These are phyloP conservation scores for Glarea lozoyensis DNA, from an alignment of 495 filamentous ascomycete genomes.

Conservation along the genomic window DNA sequence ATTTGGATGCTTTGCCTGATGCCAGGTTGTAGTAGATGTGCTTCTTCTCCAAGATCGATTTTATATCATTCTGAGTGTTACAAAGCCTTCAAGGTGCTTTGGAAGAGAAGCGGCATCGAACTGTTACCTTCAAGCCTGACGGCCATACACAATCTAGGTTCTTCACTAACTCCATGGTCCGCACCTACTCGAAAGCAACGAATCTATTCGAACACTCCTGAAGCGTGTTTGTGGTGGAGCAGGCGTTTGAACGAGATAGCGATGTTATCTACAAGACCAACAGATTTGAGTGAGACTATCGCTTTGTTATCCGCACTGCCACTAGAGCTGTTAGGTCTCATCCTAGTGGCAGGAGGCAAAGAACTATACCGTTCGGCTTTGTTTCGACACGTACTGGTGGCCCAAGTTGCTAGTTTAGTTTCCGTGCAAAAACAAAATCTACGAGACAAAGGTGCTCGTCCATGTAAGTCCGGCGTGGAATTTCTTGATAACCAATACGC, in stretches of 20 bases:
- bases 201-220: too few relatives aligned
- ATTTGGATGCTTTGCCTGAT: not conserved
- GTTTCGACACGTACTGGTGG: not conserved
- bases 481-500: not conserved
- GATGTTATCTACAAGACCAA: not conserved
- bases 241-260: not conserved
- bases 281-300: not conserved
- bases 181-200: too few relatives aligned
- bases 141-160: not conserved
- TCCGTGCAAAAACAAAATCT: not conserved
- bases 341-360: not conserved
- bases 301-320: not conserved
- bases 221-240: not conserved
- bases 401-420: not conserved
- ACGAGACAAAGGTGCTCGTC: too few relatives aligned
- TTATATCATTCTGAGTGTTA: not conserved
- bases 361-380: not conserved
- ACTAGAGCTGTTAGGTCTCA: not conserved
- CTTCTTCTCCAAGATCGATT: not conserved
- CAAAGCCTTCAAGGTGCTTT: not conserved
- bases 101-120: not conserved
- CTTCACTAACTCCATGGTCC: not conserved
- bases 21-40: not conserved
- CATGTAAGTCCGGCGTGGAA: too few relatives aligned
- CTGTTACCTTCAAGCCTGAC: not conserved